These are phyloP conservation scores for Brassica cretica DNA, from an alignment of 345 rosid genomes.

Conservation along the genomic window DNA sequence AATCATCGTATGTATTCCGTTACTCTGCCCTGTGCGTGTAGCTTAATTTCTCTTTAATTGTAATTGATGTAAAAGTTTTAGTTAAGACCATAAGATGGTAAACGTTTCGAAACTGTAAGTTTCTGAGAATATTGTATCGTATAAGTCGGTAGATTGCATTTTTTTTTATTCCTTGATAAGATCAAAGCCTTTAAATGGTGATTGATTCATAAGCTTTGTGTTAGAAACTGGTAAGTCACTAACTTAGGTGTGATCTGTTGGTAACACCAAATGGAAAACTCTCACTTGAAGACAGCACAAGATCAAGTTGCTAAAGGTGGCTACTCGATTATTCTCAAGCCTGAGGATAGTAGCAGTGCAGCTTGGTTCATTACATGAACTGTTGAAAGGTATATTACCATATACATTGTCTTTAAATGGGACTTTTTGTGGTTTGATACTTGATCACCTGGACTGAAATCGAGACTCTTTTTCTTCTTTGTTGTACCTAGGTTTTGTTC, in stretches of 20 bases:
- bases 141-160: neutral
- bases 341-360: slow-evolving; percentile 52
- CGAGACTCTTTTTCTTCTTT: neutral
- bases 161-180: neutral
- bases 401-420: neutral
- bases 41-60: too few relatives aligned
- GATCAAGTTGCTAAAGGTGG: slow-evolving; percentile 87
- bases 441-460: too few relatives aligned
- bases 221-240: too few relatives aligned
- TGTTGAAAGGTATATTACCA: slow-evolving; percentile 59
- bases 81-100: too few relatives aligned
- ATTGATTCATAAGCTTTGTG: too few relatives aligned
- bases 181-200: neutral
- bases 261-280: slow-evolving; percentile 68
- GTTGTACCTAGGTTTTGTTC: neutral
- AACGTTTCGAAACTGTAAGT: too few relatives aligned
- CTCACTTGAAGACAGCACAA: slow-evolving; percentile 81
- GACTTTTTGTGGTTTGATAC: neutral
- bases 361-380: slow-evolving; percentile 89
- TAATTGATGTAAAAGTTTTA: too few relatives aligned
- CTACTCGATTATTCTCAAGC: slow-evolving; percentile 82
- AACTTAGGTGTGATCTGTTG: slow-evolving; percentile 72
- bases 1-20: too few relatives aligned
- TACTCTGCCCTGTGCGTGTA: too few relatives aligned
- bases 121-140: neutral